A percentile compares a stretch with the other conserved stretches of the same genome.
phyloP scores from a whole-genome alignment of 345 rosid species.

The Eucalyptus sp. region DNA sequence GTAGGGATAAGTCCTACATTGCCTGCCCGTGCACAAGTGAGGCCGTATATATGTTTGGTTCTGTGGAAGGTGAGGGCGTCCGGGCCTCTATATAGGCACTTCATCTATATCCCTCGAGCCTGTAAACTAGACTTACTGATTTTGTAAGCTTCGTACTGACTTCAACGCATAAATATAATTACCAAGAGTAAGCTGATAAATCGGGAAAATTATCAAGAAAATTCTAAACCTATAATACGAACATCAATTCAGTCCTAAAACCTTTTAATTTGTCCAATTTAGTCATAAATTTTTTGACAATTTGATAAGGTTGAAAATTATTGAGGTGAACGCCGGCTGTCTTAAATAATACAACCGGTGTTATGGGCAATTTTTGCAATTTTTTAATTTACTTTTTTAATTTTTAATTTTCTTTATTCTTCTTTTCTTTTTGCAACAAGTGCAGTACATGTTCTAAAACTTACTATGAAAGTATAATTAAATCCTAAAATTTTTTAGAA shows the following conservation, averaged over 20 bases:
- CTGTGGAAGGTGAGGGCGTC: neutral
- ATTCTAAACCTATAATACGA: accelerated
- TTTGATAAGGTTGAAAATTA: too few relatives aligned
- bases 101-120: neutral
- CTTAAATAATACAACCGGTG: accelerated
- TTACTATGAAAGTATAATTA: too few relatives aligned
- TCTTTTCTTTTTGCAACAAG: too few relatives aligned
- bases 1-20: neutral
- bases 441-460: accelerated
- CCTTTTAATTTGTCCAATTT: too few relatives aligned
- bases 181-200: neutral
- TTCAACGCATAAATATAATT: neutral
- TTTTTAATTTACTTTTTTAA: too few relatives aligned
- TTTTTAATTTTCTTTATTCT: too few relatives aligned
- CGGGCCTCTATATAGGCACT: neutral
- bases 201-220: too few relatives aligned
- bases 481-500: too few relatives aligned
- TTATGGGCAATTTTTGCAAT: neutral
- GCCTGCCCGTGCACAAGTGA: neutral
- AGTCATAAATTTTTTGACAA: accelerated
- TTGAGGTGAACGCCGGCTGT: accelerated
- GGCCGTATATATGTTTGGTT: neutral
- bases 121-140: neutral
- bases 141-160: neutral
- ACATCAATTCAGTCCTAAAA: too few relatives aligned